Base-by-base conservation (phyloP, 176 grass and related monocot species). In the Miscanthus lutarioriparius region DNA sequence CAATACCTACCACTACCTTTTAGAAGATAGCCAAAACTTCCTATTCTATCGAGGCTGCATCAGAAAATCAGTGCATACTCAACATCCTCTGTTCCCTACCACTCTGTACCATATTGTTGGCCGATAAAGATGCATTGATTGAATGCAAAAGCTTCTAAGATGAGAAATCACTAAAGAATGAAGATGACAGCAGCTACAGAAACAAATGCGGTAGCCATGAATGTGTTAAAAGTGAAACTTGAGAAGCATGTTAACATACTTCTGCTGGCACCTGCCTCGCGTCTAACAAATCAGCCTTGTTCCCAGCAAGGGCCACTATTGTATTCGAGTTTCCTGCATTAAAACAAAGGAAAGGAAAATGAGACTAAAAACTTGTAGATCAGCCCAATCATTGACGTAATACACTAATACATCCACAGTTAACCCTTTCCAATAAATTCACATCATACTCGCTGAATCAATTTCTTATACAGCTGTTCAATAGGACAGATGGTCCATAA, bases 221-320 rank as follows among this genome's bases (percentile, higher is more conserved):
- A 72, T 35, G 51, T 19, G 27, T 15, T 37, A 64, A 56, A 45
- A 47, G 20, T 83, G 30, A 1, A 38, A 85, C 74, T 65, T 37
- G 17, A 51, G 64, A 79, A 77, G 61, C 17, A 78, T 10, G 85
- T 16, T 48, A 77, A 80, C 85, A 78, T 93, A 89, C 96, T 80
- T 98, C 93, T 30, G 59, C 64, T 75, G 93, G 53, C 83, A 98
- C 91, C 82, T 98, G 91, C 85, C 96, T 90, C 9, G 84, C 76
- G 2, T 98, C 96, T 74, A 92, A 30, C 63, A 95, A 61, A 78
- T 98, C 96, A 87, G 93, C 91, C 89, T 98, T 98, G 85, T 98
- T 98, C 19, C 96, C 96, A 74, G 96, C 89, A 77, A 98, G 93
- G 82, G 96, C 96, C 87, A 98, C 87, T 79, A 98, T 87, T 49